Conservation (phyloP, 2,329 filamentous ascomycete species). For the Cytospora chrysosperma region DNA sequence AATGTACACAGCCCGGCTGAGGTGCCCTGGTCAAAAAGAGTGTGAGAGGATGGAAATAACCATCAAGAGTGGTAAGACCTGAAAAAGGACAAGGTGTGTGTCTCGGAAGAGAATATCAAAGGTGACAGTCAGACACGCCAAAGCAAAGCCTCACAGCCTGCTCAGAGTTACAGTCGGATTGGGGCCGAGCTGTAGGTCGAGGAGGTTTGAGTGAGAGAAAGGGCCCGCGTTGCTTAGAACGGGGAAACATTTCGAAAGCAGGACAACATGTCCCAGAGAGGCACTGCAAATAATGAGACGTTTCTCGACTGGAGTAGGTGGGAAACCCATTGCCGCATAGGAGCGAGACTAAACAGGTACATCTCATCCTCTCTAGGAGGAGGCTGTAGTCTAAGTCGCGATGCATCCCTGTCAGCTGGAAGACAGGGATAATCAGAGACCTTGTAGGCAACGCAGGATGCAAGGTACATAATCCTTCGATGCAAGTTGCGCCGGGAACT, state of each 20-base stretch:
- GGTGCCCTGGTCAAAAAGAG: constrained; percentile 34
- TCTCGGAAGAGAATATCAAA: constrained; percentile 20
- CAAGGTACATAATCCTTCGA: constrained; percentile 28
- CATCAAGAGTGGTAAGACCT: constrained; percentile 30
- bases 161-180: constrained; percentile 33
- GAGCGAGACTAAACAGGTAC: constrained; percentile 20
- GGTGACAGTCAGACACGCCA: constrained; percentile 25
- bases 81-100: constrained; percentile 27
- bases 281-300: constrained; percentile 44
- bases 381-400: constrained; percentile 29
- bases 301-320: constrained; percentile 30
- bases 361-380: constrained; percentile 25
- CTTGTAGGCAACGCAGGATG: constrained; percentile 24
- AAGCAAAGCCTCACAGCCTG: constrained; percentile 37
- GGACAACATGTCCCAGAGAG: constrained; percentile 35
- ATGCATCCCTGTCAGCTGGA: constrained; percentile 31
- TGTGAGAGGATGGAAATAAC: constrained; percentile 35
- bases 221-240: constrained; percentile 39
- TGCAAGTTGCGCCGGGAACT: constrained; percentile 9
- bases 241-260: constrained; percentile 36
- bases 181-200: constrained; percentile 30
- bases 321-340: constrained; percentile 23
- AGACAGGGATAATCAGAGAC: constrained; percentile 25
- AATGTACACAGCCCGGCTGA: constrained; percentile 47
- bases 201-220: constrained; percentile 32